Evolutionary conservation across 2,329 filamentous ascomycete genomes (phyloP).

Genomic region (Celoporthe dispersa): DNA sequence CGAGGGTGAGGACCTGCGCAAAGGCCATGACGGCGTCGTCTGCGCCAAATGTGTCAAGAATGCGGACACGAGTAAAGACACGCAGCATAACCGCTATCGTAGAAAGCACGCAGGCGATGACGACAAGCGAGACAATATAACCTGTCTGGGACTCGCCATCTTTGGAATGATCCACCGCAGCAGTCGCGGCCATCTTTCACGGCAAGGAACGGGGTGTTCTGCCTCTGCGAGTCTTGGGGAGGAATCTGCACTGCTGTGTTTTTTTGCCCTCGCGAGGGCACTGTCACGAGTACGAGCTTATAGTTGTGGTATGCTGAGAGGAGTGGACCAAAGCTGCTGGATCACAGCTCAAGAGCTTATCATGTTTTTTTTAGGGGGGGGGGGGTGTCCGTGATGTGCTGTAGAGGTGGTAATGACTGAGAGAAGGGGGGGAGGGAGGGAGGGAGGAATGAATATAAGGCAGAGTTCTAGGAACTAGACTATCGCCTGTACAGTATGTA

Average conservation of each 20-base stretch:
- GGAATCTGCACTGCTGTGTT: not conserved
- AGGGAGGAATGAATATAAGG: not conserved
- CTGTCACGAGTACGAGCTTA: not conserved
- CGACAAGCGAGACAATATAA: constrained; percentile 33
- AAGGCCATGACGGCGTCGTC: constrained; percentile 35
- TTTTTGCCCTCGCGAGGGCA: not conserved
- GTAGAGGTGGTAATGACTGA: not conserved
- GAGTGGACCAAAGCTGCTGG: not conserved
- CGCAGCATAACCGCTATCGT: constrained; percentile 33
- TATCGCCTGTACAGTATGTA: not conserved
- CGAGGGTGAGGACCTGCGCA: constrained; percentile 33
- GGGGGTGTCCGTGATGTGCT: too few relatives aligned
- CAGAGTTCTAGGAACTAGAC: not conserved
- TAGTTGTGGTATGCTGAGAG: not conserved
- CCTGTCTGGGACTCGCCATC: constrained; percentile 32
- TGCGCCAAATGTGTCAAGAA: constrained; percentile 34
- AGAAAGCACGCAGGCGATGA: constrained; percentile 33
- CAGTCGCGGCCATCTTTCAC: not conserved
- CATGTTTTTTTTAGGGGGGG: too few relatives aligned
- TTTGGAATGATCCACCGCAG: constrained; percentile 30
- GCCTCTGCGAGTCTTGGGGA: too few relatives aligned
- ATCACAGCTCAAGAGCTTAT: too few relatives aligned
- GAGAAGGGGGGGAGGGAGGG: not conserved
- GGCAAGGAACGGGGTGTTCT: not conserved
- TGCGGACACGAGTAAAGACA: constrained; percentile 32